A percentile compares a stretch with the other conserved stretches of the same genome.
Evolutionary conservation across 2,329 filamentous ascomycete species (phyloP).

Genomic region (Microdochium nivale): DNA sequence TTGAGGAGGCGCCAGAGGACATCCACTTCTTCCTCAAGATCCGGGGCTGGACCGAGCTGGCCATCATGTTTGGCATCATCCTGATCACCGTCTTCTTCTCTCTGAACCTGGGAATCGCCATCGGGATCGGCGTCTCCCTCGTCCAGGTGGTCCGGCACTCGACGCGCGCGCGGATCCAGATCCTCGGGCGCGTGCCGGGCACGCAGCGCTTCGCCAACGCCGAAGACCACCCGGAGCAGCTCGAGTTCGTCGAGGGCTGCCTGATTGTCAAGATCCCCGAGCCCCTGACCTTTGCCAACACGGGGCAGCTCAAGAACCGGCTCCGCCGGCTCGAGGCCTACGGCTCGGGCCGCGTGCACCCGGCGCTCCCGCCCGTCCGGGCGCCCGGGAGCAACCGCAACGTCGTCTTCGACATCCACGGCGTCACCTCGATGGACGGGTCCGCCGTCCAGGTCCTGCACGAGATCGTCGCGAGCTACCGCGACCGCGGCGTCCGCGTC

Average conservation of each 20-base stretch:
- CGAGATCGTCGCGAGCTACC: slow-evolving; percentile 79
- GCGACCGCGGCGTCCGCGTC: slow-evolving; percentile 66
- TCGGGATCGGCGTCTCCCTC: slow-evolving; percentile 85
- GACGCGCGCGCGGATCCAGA: slow-evolving; percentile 90
- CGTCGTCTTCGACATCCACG: slow-evolving; percentile 94
- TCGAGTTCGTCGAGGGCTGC: slow-evolving; percentile 87
- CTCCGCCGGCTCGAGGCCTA: slow-evolving; percentile 81
- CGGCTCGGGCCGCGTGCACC: slow-evolving; percentile 77
- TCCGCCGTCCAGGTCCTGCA: slow-evolving; percentile 85
- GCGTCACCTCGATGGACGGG: slow-evolving; percentile 90
- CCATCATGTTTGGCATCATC: slow-evolving; percentile 85
- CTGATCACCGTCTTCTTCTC: slow-evolving; percentile 91
- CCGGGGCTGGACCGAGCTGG: slow-evolving; percentile 75
- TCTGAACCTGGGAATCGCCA: slow-evolving; percentile 83
- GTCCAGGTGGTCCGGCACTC: slow-evolving; percentile 84
- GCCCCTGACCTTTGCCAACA: slow-evolving; percentile 94
- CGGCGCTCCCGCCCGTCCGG: slow-evolving; percentile 73
- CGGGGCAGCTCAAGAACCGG: slow-evolving; percentile 79
- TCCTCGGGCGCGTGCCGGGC: slow-evolving; percentile 79
- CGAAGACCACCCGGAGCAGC: slow-evolving; percentile 58
- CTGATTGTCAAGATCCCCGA: slow-evolving; percentile 97
- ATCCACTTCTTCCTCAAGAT: slow-evolving; percentile 83
- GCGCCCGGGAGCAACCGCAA: slow-evolving; percentile 78
- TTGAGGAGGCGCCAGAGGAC: slow-evolving; percentile 92
- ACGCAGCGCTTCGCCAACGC: slow-evolving; percentile 83